Evolutionary conservation across 2,329 filamentous ascomycete genomes (phyloP).

Genomic region (Cyphellophora attinorum): DNA sequence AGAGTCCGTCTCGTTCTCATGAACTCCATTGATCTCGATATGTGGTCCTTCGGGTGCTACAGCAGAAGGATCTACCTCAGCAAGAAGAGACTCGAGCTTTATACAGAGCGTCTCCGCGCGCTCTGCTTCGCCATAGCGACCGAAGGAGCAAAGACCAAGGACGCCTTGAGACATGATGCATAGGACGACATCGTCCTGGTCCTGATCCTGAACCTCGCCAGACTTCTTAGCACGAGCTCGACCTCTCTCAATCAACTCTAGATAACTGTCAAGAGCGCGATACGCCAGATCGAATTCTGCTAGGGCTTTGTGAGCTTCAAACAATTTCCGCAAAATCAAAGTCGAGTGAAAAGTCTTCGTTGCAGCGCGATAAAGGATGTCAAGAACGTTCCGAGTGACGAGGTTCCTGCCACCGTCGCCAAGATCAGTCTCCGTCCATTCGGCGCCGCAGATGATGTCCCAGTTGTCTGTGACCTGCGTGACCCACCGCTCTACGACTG

Average conservation of each 20-base stretch:
- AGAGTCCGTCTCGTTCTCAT: constrained; percentile 8
- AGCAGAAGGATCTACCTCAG: constrained; percentile 40
- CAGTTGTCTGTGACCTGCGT: constrained; percentile 76
- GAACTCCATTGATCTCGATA: constrained; percentile 2
- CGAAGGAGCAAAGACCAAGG: constrained; percentile 71
- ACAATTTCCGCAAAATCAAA: constrained; percentile 73
- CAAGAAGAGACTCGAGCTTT: constrained; percentile 66
- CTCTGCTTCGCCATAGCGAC: constrained; percentile 62
- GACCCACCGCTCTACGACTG: constrained; percentile 74
- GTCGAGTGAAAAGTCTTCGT: constrained; percentile 95
- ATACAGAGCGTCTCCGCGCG: constrained; percentile 64
- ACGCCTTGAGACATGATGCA: constrained; percentile 74
- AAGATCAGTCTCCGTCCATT: constrained; percentile 72
- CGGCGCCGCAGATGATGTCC: constrained; percentile 67
- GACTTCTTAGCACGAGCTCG: constrained; percentile 77
- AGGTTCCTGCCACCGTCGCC: constrained; percentile 70
- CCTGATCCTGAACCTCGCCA: constrained; percentile 58
- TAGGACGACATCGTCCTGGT: constrained; percentile 67
- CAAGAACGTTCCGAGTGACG: constrained; percentile 67
- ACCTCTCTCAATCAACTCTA: constrained; percentile 76
- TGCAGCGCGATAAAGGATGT: constrained; percentile 78
- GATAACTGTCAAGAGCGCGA: constrained; percentile 83
- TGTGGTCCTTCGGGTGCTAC: constrained; percentile 4
- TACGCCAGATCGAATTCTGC: constrained; percentile 89
- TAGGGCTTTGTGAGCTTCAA: constrained; percentile 75